These are phyloP conservation scores for Aspergillus luchuensis DNA, from an alignment of 2,329 filamentous ascomycete species.

Conservation along the genomic window DNA sequence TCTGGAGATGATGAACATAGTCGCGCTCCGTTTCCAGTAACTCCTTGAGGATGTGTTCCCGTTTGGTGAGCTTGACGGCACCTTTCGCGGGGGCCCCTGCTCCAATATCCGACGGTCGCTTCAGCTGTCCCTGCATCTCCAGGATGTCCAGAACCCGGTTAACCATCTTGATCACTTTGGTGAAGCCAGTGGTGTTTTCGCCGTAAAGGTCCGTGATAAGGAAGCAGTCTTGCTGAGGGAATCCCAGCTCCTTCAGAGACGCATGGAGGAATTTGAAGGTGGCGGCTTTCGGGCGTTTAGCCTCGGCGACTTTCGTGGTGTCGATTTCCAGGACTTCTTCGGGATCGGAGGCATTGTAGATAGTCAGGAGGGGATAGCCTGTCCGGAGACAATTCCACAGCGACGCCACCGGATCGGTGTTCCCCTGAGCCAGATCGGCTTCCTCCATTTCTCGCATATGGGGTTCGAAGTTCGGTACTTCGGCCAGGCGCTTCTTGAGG, in stretches of 20 bases:
- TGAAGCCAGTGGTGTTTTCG: constrained; percentile 94
- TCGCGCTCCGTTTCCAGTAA: constrained; percentile 93
- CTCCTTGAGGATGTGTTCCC: constrained; percentile 89
- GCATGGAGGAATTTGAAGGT: constrained; percentile 92
- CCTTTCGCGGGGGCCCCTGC: constrained; percentile 50
- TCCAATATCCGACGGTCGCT: constrained; percentile 56
- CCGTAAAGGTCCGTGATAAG: constrained; percentile 89
- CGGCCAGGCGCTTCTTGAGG: constrained; percentile 76
- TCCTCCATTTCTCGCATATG: constrained; percentile 73
- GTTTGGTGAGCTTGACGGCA: constrained; percentile 64
- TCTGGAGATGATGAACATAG: constrained; percentile 95
- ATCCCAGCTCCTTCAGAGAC: constrained; percentile 78
- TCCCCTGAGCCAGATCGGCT: constrained; percentile 62
- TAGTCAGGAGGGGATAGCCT: constrained; percentile 79
- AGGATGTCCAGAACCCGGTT: constrained; percentile 89
- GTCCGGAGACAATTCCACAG: constrained; percentile 85
- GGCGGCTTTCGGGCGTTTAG: constrained; percentile 80
- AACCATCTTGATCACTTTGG: constrained; percentile 93
- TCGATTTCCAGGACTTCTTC: constrained; percentile 68
- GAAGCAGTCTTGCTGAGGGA: constrained; percentile 81
- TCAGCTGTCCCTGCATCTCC: constrained; percentile 75
- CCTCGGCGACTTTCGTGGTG: constrained; percentile 62
- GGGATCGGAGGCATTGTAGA: constrained; percentile 85
- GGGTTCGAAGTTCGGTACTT: constrained; percentile 79
- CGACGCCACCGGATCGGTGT: constrained; percentile 80